Conservation (phyloP, 1,284 basidiomycete genomes). For the Ustilago curta region DNA sequence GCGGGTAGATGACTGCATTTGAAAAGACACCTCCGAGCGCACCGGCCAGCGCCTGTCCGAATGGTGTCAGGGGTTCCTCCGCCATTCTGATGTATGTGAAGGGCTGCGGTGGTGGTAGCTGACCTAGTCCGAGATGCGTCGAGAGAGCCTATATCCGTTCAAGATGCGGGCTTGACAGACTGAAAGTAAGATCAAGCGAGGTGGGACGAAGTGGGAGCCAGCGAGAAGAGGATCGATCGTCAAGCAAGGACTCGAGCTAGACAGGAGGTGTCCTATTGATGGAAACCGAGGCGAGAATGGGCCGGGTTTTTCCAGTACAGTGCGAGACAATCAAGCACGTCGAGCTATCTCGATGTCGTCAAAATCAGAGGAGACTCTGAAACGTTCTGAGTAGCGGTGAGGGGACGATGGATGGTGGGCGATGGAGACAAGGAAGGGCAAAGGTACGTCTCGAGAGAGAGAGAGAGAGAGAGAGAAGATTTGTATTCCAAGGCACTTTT, state of each 20-base stretch:
- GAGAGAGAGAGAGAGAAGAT: not conserved
- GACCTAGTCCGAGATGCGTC: not conserved
- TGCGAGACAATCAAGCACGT: not conserved
- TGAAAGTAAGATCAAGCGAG: not conserved
- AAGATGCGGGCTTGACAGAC: not conserved
- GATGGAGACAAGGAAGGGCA: not conserved
- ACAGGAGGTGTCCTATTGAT: not conserved
- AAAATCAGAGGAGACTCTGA: not conserved
- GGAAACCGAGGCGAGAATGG: not conserved
- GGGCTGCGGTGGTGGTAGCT: not conserved
- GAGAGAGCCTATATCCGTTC: not conserved
- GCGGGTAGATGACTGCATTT: constrained; percentile 83
- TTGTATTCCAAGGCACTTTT: not conserved
- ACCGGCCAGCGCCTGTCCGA: constrained; percentile 91
- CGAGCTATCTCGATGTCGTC: not conserved
- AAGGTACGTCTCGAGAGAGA: not conserved
- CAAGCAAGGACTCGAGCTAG: not conserved
- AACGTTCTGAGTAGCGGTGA: not conserved
- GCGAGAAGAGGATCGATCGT: not conserved
- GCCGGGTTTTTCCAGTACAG: not conserved
- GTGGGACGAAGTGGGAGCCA: not conserved
- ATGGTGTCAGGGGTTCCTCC: constrained; percentile 79
- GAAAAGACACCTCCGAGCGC: constrained; percentile 78
- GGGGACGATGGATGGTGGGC: constrained; percentile 7
- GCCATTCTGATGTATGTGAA: constrained; percentile 33